Evolutionary conservation across 306 rosid genomes (phyloP).

Genomic region (Herpetospermum pedunculosum): DNA sequence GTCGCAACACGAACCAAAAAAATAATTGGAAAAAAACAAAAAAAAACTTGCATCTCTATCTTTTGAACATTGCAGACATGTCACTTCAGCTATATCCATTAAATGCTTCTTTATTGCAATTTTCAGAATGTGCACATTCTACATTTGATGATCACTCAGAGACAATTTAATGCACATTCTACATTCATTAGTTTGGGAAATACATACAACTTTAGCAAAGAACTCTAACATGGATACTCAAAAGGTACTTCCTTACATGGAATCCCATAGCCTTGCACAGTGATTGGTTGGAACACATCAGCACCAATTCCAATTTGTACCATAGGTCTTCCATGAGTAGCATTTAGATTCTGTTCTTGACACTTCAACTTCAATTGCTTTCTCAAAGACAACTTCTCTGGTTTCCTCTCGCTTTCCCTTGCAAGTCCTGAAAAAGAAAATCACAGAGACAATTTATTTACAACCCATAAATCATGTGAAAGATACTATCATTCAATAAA

Average conservation of each 20-base stretch:
- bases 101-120: not conserved
- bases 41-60: too few relatives aligned
- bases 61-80: not conserved
- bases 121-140: too few relatives aligned
- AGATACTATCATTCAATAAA: not conserved
- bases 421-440: constrained; percentile 51
- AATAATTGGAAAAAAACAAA: too few relatives aligned
- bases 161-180: not conserved
- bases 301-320: constrained; percentile 42
- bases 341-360: constrained; percentile 64
- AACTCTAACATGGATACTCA: not conserved
- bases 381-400: constrained; percentile 77
- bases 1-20: not conserved
- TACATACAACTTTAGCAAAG: not conserved
- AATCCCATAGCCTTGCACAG: constrained; percentile 33
- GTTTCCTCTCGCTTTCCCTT: constrained; percentile 61
- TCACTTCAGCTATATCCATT: not conserved
- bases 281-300: constrained; percentile 27
- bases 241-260: constrained; percentile 37
- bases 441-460: constrained; percentile 12
- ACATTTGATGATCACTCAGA: too few relatives aligned
- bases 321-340: constrained; percentile 38
- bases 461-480: not conserved
- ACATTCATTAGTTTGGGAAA: not conserved
- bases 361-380: constrained; percentile 90